phyloP scores from a whole-genome alignment of 1,284 basidiomycete species.

The Moesziomyces sp. region DNA sequence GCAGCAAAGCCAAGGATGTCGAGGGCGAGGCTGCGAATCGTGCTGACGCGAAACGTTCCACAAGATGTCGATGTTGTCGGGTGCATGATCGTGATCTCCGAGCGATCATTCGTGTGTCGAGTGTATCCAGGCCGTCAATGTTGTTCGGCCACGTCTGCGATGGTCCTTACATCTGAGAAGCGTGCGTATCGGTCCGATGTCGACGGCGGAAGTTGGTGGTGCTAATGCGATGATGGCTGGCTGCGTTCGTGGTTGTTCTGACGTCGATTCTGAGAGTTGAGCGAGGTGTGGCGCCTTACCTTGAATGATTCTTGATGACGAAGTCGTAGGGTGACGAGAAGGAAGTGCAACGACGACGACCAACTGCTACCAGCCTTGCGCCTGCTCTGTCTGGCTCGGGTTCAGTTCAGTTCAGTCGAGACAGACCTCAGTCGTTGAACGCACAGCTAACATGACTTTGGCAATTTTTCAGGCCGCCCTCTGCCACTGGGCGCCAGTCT shows the following conservation, averaged over 20 bases:
- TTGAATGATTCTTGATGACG: slow-evolving; percentile 53
- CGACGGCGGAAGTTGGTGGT: no score
- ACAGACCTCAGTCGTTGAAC: neutral
- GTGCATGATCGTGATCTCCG: neutral
- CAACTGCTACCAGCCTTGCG: slow-evolving; percentile 6
- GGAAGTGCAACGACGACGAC: slow-evolving; percentile 23
- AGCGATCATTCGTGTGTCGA: no score
- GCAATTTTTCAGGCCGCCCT: no score
- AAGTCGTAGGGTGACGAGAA: slow-evolving; percentile 43
- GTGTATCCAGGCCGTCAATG: no score
- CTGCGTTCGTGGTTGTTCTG: slow-evolving; percentile 22
- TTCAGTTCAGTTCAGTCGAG: neutral
- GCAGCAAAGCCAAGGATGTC: slow-evolving; percentile 5
- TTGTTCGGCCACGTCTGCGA: no score
- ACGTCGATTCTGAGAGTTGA: neutral
- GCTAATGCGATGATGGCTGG: neutral
- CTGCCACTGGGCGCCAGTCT: no score
- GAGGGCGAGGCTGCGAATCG: neutral
- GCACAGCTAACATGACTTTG: neutral
- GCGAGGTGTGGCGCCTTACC: slow-evolving; percentile 31
- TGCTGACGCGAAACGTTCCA: neutral
- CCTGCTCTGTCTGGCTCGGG: neutral
- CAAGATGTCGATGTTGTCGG: neutral
- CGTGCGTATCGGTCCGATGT: no score
- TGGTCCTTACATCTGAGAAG: no score